Conservation (phyloP, 148 eudicot species). For the Cornus suecica region DNA sequence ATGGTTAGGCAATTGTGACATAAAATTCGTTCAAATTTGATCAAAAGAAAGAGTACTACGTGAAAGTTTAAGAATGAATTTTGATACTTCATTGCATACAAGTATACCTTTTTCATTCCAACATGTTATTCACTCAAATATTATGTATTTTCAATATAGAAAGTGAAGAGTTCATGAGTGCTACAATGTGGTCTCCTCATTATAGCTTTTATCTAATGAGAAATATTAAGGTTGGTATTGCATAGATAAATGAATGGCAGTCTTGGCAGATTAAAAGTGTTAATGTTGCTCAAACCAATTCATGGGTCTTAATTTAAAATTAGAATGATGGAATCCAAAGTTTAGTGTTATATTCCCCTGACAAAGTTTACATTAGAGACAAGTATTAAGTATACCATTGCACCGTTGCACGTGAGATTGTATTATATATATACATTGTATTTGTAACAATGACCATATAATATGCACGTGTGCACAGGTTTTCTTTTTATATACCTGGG, state of each 20-base stretch:
- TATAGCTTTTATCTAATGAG: too few species aligned
- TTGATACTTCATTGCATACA: too few species aligned
- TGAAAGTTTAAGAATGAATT: too few species aligned
- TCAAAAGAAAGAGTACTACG: too few species aligned
- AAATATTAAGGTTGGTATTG: not conserved
- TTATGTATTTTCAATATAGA: too few species aligned
- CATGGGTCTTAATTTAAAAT: constrained; percentile 1
- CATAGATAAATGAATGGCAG: not conserved
- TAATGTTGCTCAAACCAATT: not conserved
- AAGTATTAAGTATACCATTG: constrained; percentile 9
- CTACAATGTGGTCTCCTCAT: too few species aligned
- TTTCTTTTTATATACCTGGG: not conserved
- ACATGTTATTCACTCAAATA: too few species aligned
- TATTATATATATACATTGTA: not conserved
- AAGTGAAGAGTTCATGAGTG: too few species aligned
- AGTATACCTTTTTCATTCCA: too few species aligned
- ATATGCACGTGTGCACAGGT: constrained; percentile 7
- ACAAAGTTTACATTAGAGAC: constrained; percentile 15
- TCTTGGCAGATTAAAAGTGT: not conserved
- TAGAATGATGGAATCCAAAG: constrained; percentile 13
- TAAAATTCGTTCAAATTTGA: too few species aligned
- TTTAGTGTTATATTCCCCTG: constrained; percentile 11
- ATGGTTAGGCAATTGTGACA: too few species aligned
- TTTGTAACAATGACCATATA: not conserved
- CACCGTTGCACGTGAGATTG: constrained; percentile 19